Evolutionary conservation across 306 rosid genomes (phyloP).

Genomic region (Canavalia gladiata): DNA sequence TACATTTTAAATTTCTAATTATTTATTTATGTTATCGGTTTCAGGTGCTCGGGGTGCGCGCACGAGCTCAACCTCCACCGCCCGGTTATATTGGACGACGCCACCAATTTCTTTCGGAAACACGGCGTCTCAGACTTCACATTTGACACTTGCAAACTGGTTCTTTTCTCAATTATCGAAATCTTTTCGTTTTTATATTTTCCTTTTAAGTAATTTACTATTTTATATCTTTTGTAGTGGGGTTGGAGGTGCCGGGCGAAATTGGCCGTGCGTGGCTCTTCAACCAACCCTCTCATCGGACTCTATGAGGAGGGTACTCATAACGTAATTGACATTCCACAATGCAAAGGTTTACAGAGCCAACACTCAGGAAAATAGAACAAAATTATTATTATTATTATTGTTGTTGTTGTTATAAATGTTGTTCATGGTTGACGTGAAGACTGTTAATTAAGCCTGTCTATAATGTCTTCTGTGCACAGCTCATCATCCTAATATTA

Average conservation of each 20-base stretch:
- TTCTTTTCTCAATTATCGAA: conserved; percentile 30
- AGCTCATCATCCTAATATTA: conserved; percentile 98
- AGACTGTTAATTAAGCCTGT: conserved; percentile 34
- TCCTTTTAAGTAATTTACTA: not conserved
- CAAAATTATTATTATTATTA: too few relatives aligned
- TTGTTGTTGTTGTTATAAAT: not conserved
- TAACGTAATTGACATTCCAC: conserved; percentile 84
- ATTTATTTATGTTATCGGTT: not conserved
- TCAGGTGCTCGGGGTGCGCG: conserved; percentile 93
- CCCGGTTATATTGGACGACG: conserved; percentile 80
- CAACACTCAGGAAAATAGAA: too few relatives aligned
- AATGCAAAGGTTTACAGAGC: conserved; percentile 71
- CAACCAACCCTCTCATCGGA: conserved; percentile 74
- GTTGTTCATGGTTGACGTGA: conserved; percentile 4
- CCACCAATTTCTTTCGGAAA: conserved; percentile 69
- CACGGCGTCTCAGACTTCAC: conserved; percentile 80
- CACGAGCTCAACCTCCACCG: conserved; percentile 91
- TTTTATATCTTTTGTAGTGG: conserved; percentile 56
- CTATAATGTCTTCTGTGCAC: conserved; percentile 34
- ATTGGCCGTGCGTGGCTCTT: conserved; percentile 87
- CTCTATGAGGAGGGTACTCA: conserved; percentile 95
- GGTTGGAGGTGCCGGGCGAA: conserved; percentile 98
- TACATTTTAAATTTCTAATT: not conserved
- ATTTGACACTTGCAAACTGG: conserved; percentile 83
- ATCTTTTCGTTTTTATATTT: not conserved